A percentile compares a stretch with the other conserved stretches of the same genome.
Conservation (phyloP, 495 filamentous ascomycete genomes). For the Oleoguttula mirabilis region DNA sequence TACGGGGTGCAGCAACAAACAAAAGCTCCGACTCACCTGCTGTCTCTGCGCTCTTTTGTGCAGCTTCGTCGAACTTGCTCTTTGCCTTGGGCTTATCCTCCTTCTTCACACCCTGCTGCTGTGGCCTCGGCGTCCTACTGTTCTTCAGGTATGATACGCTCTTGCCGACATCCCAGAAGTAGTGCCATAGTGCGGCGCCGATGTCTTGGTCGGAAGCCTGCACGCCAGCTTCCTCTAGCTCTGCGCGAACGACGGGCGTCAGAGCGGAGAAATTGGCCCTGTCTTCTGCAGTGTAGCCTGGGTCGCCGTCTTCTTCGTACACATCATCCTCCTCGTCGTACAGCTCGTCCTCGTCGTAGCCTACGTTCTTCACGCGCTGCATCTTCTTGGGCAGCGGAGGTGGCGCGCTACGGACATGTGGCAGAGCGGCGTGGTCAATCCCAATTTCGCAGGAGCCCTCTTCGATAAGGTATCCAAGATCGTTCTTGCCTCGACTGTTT, state of each 20-base stretch:
- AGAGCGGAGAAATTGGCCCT: conserved; percentile 12
- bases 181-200: conserved; percentile 85
- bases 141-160: conserved; percentile 64
- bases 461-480: no score
- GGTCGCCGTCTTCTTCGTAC: background rate
- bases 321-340: conserved; percentile 25
- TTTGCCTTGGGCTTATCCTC: conserved; percentile 30
- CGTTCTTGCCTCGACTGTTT: no score
- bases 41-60: conserved; percentile 20
- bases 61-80: conserved; percentile 33
- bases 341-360: conserved; percentile 28
- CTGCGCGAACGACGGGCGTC: conserved; percentile 15
- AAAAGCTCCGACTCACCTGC: conserved; percentile 11
- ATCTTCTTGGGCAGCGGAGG: conserved; percentile 3
- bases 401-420: no score
- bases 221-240: conserved; percentile 7
- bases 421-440: no score
- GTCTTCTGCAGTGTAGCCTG: conserved; percentile 13
- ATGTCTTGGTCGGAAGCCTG: conserved; percentile 56
- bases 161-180: conserved; percentile 86
- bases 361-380: conserved; percentile 29
- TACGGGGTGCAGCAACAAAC: background rate
- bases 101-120: conserved; percentile 7
- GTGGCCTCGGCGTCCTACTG: conserved; percentile 21
- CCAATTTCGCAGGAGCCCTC: background rate